phyloP scores from a whole-genome alignment of 495 filamentous ascomycete genomes.

The Hypoxylon crocopeplum region DNA sequence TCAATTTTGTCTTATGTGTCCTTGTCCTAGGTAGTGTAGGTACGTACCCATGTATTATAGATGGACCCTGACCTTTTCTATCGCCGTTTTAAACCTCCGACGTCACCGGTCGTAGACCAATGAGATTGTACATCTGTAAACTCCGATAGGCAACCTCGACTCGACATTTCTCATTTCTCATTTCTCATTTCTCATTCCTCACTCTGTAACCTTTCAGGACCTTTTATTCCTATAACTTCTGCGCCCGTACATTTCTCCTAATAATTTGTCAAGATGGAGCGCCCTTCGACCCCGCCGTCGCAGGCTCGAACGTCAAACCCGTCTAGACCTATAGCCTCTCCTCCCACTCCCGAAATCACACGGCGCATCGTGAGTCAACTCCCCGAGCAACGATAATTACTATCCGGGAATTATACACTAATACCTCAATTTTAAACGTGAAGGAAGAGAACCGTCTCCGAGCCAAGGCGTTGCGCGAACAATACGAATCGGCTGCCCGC shows the following conservation, averaged over 20 bases:
- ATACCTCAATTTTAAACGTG: neutral
- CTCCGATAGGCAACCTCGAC: conserved; percentile 10
- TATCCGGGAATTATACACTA: neutral
- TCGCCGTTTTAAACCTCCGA: conserved; percentile 22
- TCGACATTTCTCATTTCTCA: no score
- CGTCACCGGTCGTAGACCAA: conserved; percentile 32
- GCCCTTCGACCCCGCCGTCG: conserved; percentile 68
- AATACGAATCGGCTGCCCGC: conserved; percentile 63
- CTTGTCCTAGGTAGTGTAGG: neutral
- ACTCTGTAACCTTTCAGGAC: no score
- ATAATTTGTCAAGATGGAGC: conserved; percentile 30
- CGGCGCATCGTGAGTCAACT: conserved; percentile 65
- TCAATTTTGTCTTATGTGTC: no score
- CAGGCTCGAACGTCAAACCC: conserved; percentile 40
- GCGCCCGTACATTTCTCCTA: neutral
- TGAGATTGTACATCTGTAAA: neutral
- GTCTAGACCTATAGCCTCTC: conserved; percentile 53
- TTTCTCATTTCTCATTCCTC: no score
- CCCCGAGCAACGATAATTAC: conserved; percentile 8
- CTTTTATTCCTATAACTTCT: neutral
- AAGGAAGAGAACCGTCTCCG: conserved; percentile 90
- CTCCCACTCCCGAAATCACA: conserved; percentile 77
- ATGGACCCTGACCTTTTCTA: no score
- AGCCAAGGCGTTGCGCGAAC: conserved; percentile 86
- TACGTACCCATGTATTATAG: neutral